Evolutionary conservation across 208 protist species (phyloP), one percentile per base, ranked within the genome.

Genomic region (Crithidia fasciculata): DNA sequence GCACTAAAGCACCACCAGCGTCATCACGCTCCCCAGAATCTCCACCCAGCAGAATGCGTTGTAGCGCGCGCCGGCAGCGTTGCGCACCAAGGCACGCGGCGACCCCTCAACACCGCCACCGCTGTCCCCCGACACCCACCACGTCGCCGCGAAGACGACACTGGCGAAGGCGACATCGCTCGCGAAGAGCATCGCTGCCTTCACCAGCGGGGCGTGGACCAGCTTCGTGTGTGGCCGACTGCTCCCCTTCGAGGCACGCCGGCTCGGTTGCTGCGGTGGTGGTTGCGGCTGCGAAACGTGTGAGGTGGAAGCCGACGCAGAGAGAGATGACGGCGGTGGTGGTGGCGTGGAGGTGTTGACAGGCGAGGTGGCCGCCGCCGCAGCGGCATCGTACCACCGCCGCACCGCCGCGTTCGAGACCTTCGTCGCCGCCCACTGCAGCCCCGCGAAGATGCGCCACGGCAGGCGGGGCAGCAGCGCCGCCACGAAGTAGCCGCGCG

Each of bases 401-500:
- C 47, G 67, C 67, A 65, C 44, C 44, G 43, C 61, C 19, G 69
- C 68, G 8, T 55, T 39, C 39, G 54, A 54, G 5, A 19, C 39
- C 61, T n/a, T 8, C 5, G n/a, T 3, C 13, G 12, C 8, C 8
- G 19, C 15, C 69, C 69, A 74, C 47, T 4, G 36, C 47, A 69
- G 8, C 0, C 52, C 44, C 43, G 18, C 37, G 16, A 66, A 16
- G 36, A 71, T 62, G 49, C 67, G 72, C 28, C n/a, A 9, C 16
- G 74, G 69, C 45, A 79, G 41, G 28, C 69, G 79, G 3, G 52
- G 40, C n/a, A 80, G 65, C 56, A 79, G 63, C 47, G 69, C 54
- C 15, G 71, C 58, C 5, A 74, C 12, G 39, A 83, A 76, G 60
- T 65, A 83, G 3, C 79, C 79, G 2, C 60, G 67, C 18, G 79